Percentiles rank a stretch among this genome's conserved stretches.
phyloP scores from a whole-genome alignment of 352 stramenopile species.

The Phytophthora aleatoria region DNA sequence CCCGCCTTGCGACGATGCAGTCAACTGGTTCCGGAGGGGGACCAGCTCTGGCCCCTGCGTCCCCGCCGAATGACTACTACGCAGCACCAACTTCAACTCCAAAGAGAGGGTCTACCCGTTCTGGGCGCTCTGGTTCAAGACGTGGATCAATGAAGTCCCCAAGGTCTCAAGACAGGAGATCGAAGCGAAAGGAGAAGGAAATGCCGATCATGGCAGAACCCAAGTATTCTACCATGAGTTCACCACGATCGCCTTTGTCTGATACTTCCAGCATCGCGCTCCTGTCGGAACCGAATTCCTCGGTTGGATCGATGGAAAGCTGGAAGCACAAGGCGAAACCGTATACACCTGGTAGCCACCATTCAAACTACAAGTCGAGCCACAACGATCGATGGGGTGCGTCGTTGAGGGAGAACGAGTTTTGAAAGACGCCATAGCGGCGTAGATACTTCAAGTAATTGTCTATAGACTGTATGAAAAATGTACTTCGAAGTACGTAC shows the following conservation, averaged over 20 bases:
- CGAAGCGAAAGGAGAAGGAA: constrained; percentile 25
- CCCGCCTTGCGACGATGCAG: constrained; percentile 32
- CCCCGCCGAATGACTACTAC: constrained; percentile 29
- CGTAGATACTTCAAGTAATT: constrained; percentile 1
- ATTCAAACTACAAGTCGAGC: constrained; percentile 24
- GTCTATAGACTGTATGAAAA: constrained; percentile 22
- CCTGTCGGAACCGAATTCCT: constrained; percentile 48
- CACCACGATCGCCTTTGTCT: constrained; percentile 59
- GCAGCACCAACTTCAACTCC: constrained; percentile 8
- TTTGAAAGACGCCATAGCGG: constrained; percentile 14
- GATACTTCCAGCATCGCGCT: constrained; percentile 67
- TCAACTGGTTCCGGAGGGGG: constrained; percentile 25
- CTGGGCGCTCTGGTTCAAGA: constrained; percentile 12
- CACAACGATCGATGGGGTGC: constrained; percentile 41
- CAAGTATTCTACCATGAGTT: constrained; percentile 54
- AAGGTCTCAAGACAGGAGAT: constrained; percentile 25
- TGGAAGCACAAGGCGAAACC: constrained; percentile 34
- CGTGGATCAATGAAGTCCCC: constrained; percentile 20
- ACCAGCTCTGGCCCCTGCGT: constrained; percentile 33
- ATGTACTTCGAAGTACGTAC: constrained; percentile 1
- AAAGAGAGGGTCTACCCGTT: constrained; percentile 24
- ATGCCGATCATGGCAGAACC: constrained; percentile 37
- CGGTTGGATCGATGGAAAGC: constrained; percentile 35
- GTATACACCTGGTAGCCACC: constrained; percentile 17
- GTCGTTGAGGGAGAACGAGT: constrained; percentile 37